Evolutionary conservation across 371 early-diverging fungal genomes (phyloP), one percentile per base, ranked within the genome.

Genomic region (Mortierella sp.): DNA sequence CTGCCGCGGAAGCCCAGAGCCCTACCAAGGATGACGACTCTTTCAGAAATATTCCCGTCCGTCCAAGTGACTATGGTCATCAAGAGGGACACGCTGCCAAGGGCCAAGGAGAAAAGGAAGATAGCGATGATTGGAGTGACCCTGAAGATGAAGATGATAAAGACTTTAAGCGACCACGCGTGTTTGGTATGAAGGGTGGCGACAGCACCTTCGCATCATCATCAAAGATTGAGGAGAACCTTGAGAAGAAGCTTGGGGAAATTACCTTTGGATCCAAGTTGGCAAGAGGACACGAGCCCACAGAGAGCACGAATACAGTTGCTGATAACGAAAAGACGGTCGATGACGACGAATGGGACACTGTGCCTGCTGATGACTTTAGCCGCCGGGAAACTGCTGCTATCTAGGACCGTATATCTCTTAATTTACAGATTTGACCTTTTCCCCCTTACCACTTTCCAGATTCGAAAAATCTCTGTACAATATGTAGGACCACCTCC

Each of bases 321-420:
- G 56, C 34, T 8, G 77, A 64, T 8, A 56, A 64, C 2, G 32
- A 43, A 2, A 43, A 63, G 31, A 53, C 40, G 3, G 69, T 72
- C 1, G 72, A 68, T 3, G 80, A 73, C 6, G 70, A 73, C 13
- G 80, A 74, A 37, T 79, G 80, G 80, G 70, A 67, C 47, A 23
- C 62, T 34, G 42, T 62, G 8, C 66, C 72, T 6, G 42, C 56
- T 13, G 69, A 72, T 9, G 53, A 56, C 7, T 32, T 43, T 45
- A 68, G 54, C 10, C 72, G 77, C n/a, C 72, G 77, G 6, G 77
- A 71, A 37, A 10, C 55, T 19, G 37, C 47, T 10, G 77, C 77
- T 2, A 64, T 77, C 49, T 76, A 76, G 23, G 58, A 19, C 58
- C 7, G 32, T 23, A 9, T 51, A 22, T 55, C 22, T 26, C 13